Evolutionary conservation across 345 rosid genomes (phyloP).

Genomic region (Rhodamnia rubescens): DNA sequence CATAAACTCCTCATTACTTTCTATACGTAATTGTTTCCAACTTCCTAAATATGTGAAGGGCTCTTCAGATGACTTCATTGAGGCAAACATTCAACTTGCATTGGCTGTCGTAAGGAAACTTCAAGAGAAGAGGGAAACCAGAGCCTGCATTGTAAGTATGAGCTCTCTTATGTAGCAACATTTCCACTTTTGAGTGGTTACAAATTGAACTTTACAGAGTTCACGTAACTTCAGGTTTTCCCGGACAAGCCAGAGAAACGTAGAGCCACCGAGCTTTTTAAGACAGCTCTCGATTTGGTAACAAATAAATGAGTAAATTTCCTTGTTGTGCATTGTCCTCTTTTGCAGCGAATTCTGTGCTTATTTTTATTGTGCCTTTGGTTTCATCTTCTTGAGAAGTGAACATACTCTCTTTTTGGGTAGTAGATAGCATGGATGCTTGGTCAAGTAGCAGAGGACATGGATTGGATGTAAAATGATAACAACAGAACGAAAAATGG

Average conservation of each 20-base stretch:
- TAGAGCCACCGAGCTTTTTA: conserved; percentile 64
- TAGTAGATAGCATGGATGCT: not conserved
- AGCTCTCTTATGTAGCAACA: not conserved
- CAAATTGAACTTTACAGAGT: not conserved
- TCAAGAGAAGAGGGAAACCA: conserved; percentile 53
- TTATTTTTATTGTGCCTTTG: not conserved
- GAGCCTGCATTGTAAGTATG: conserved; percentile 71
- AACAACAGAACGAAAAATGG: not conserved
- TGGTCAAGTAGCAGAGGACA: not conserved
- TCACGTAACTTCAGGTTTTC: conserved; percentile 44
- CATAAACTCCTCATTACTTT: not conserved
- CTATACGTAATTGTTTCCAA: conserved; percentile 15
- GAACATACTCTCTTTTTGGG: not conserved
- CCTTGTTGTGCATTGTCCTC: not conserved
- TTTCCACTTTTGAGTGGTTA: not conserved
- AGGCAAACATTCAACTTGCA: conserved; percentile 85
- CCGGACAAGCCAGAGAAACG: conserved; percentile 88
- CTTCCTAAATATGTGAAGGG: conserved; percentile 59
- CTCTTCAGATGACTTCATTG: conserved; percentile 92
- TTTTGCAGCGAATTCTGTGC: not conserved
- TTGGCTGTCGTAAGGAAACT: conserved; percentile 73
- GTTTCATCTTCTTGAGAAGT: not conserved
- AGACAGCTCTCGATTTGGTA: conserved; percentile 76
- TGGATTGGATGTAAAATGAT: not conserved
- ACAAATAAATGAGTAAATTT: not conserved